phyloP scores from a whole-genome alignment of 768 basidiomycete species.

The Wakefieldia striispora region DNA sequence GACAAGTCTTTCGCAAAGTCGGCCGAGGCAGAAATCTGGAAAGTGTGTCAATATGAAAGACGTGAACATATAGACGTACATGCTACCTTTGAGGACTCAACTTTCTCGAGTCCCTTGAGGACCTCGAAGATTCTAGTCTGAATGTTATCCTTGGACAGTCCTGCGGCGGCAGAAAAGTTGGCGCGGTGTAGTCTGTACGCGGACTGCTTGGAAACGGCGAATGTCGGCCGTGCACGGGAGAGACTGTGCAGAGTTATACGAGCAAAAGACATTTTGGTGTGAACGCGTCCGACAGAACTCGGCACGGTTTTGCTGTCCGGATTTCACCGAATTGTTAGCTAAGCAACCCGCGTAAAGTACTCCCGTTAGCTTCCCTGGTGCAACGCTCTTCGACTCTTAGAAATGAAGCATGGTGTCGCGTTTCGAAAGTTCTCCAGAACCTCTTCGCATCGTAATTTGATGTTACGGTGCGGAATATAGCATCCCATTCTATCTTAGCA shows the following conservation, averaged over 20 bases:
- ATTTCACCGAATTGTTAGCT: slow-evolving; percentile 25
- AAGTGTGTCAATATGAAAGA: slow-evolving; percentile 23
- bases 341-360: too few species aligned
- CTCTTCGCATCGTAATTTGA: slow-evolving; percentile 87
- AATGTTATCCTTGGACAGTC: slow-evolving; percentile 23
- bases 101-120: slow-evolving; percentile 32
- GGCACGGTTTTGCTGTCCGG: slow-evolving; percentile 15
- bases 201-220: slow-evolving; percentile 29
- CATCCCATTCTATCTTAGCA: background rate
- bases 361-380: too few species aligned
- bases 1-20: slow-evolving; percentile 54
- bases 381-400: background rate
- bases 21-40: slow-evolving; percentile 61
- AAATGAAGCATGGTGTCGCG: slow-evolving; percentile 93
- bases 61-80: background rate
- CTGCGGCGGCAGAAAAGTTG: slow-evolving; percentile 29
- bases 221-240: slow-evolving; percentile 26
- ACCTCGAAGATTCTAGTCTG: slow-evolving; percentile 27
- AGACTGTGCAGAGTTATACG: slow-evolving; percentile 33
- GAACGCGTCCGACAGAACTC: slow-evolving; percentile 15
- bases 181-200: slow-evolving; percentile 31
- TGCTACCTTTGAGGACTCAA: slow-evolving; percentile 29
- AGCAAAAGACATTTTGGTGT: slow-evolving; percentile 34
- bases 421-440: slow-evolving; percentile 92
- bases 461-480: slow-evolving; percentile 67